phyloP scores from a whole-genome alignment of 2,329 filamentous ascomycete species.

The Claviceps digitariae region DNA sequence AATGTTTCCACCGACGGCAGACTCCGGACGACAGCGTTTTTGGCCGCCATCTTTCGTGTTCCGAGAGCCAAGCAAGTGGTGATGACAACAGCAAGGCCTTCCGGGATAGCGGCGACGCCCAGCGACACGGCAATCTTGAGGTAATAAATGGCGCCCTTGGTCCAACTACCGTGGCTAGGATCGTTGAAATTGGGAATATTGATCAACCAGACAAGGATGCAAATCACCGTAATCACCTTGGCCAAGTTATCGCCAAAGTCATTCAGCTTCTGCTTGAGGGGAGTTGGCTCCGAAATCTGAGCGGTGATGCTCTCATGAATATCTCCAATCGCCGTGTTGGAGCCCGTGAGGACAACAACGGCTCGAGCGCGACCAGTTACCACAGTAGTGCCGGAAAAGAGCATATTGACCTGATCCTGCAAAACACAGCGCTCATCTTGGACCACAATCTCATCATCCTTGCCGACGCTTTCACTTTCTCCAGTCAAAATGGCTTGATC shows the following conservation, averaged over 20 bases:
- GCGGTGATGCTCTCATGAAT: conserved; percentile 98
- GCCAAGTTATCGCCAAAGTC: conserved; percentile 93
- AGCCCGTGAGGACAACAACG: conserved; percentile 78
- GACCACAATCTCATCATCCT: conserved; percentile 55
- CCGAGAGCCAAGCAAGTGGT: conserved; percentile 96
- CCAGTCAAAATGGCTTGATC: conserved; percentile 96
- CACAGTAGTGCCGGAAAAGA: conserved; percentile 96
- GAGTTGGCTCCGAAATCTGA: conserved; percentile 94
- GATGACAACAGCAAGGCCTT: conserved; percentile 94
- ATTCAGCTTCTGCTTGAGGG: conserved; percentile 96
- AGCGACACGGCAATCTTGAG: conserved; percentile 98
- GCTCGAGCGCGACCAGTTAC: conserved; percentile 88
- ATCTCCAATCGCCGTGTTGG: conserved; percentile 88
- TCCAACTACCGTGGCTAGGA: conserved; percentile 81
- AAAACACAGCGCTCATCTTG: conserved; percentile 77
- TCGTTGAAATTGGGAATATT: conserved; percentile 97
- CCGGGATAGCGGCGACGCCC: conserved; percentile 92
- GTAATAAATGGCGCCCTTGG: conserved; percentile 98
- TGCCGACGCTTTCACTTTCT: conserved; percentile 92
- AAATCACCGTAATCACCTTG: conserved; percentile 97
- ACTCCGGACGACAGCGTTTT: conserved; percentile 93
- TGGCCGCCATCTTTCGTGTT: conserved; percentile 96
- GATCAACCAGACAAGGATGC: conserved; percentile 93
- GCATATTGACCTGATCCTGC: conserved; percentile 94
- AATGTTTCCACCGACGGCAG: conserved; percentile 94